Evolutionary conservation across 2,329 filamentous ascomycete species (phyloP), one percentile per base, ranked within the genome.

Genomic region (Xylariaceae sp.): DNA sequence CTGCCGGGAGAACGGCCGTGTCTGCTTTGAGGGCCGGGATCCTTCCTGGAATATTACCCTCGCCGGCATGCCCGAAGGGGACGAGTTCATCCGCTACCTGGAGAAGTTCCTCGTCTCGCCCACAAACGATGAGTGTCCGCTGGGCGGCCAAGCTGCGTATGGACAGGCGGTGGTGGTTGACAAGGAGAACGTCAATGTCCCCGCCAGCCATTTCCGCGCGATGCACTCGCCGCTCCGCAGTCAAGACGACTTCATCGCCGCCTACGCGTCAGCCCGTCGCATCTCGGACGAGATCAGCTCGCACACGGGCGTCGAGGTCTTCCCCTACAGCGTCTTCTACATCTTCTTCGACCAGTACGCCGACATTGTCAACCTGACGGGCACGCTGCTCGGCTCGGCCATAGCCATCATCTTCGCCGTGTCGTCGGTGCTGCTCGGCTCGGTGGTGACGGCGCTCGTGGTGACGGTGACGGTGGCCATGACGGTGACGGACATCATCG

Each of bases 271-370:
- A 1, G 92, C 92, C 3, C 83, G 90, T 13, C 84, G 92, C 39
- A 94, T 98, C 42, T 80, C 90, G 0, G 64, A 77, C 10, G 81
- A 83, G 18, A 80, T 98, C 32, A 80, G 72, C 11, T 61, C 73
- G 33, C 69, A 72, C 32, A 89, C 88, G 4, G 75, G 79, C 5
- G 77, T 85, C 15, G 80, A 92, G 16, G 80, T 98, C 3, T 98
- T 98, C 70, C 87, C 92, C 0, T 98, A 98, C 65, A 93, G 86
- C 47, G 81, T 95, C 40, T 94, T 94, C 58, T 98, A 98, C 65
- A 89, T 98, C 57, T 98, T 96, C 73, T 98, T 98, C 57, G 92
- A 98, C 56, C 92, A 96, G 57, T 98, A 98, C 54, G 74, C 86
- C 5, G 76, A 75, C 37, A 96, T 98, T 40, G 77, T 94, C 14